phyloP scores from a whole-genome alignment of 371 early-diverging fungal species.

The Entomophthora muscae region DNA sequence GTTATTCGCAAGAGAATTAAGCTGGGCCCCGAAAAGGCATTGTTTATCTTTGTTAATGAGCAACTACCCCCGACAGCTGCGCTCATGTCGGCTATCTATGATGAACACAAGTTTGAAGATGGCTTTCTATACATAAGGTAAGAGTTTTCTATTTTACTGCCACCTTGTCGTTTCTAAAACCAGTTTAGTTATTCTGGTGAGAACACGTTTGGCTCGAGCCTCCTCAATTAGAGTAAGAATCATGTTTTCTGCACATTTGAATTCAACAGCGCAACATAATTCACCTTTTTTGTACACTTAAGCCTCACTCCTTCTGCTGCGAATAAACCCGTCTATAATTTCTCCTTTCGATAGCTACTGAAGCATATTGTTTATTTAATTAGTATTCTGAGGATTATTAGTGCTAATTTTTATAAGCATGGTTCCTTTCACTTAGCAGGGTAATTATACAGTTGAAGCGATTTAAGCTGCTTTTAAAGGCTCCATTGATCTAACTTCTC shows the following conservation, averaged over 20 bases:
- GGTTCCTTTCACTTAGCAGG: too few relatives aligned
- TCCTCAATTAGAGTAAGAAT: not conserved
- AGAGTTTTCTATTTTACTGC: slow-evolving; percentile 11
- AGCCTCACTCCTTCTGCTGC: not conserved
- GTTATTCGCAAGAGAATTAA: slow-evolving; percentile 88
- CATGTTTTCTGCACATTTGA: not conserved
- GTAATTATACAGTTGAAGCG: too few relatives aligned
- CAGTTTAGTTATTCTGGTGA: slow-evolving; percentile 8
- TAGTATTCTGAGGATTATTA: too few relatives aligned
- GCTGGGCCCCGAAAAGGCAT: slow-evolving; percentile 88
- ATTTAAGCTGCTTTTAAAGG: too few relatives aligned
- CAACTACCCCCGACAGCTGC: slow-evolving; percentile 80
- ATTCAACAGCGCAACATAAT: not conserved
- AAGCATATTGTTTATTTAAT: too few relatives aligned
- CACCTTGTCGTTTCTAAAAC: not conserved
- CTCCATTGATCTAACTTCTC: too few relatives aligned
- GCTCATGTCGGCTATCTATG: slow-evolving; percentile 75
- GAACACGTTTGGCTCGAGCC: slow-evolving; percentile 4
- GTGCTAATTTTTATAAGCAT: too few relatives aligned
- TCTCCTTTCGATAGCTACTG: not conserved
- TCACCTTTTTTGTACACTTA: not conserved
- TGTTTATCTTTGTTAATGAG: slow-evolving; percentile 95
- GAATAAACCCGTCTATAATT: not conserved
- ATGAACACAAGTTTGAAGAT: slow-evolving; percentile 90
- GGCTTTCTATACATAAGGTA: slow-evolving; percentile 87